Percentiles rank a stretch among this genome's conserved stretches.
phyloP scores from a whole-genome alignment of 257 asterid genomes.

The Lantana camara region DNA sequence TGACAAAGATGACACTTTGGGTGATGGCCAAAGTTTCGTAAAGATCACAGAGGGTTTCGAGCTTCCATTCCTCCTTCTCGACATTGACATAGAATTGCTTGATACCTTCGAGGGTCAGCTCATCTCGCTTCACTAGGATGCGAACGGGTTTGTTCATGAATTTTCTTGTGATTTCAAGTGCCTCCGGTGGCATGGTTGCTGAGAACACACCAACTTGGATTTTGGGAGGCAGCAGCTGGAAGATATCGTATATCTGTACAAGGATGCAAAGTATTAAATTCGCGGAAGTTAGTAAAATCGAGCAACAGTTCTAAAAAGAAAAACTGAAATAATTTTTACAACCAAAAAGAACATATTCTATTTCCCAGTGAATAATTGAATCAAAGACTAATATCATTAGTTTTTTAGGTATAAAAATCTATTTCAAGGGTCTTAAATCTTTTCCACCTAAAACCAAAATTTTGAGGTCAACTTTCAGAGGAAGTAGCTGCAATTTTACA shows the following conservation, averaged over 20 bases:
- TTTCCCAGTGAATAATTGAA: too few relatives aligned
- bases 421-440: too few relatives aligned
- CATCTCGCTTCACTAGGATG: constrained; percentile 62
- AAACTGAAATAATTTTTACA: too few relatives aligned
- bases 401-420: too few relatives aligned
- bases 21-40: constrained; percentile 56
- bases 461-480: neutral
- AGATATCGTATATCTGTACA: constrained; percentile 51
- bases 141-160: constrained; percentile 68
- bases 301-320: too few relatives aligned
- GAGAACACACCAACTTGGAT: constrained; percentile 69
- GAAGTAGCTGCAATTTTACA: neutral
- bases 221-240: constrained; percentile 63
- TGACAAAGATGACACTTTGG: constrained; percentile 64
- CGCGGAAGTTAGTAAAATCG: too few relatives aligned
- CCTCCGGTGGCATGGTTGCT: constrained; percentile 62
- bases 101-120: constrained; percentile 59
- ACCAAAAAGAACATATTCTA: too few relatives aligned
- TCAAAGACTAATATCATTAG: too few relatives aligned
- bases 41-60: constrained; percentile 57
- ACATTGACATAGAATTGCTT: constrained; percentile 54
- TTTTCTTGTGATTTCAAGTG: constrained; percentile 65
- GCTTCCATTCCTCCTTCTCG: constrained; percentile 57
- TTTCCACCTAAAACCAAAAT: neutral
- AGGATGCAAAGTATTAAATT: too few relatives aligned